Evolutionary conservation across 176 grass and related monocot genomes (phyloP).

Genomic region (Ensete ventricosum): DNA sequence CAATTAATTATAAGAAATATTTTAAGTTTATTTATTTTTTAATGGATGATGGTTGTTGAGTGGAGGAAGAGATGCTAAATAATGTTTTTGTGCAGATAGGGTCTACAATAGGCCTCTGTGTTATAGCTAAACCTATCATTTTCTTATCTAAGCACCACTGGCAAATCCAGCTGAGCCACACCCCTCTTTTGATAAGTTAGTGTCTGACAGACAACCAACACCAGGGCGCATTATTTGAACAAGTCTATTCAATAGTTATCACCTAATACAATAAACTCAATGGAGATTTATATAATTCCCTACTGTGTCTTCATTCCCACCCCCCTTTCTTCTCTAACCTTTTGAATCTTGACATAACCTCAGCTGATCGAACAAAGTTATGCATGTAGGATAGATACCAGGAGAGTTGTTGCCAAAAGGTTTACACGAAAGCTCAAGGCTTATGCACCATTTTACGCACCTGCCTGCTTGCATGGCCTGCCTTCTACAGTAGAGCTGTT

Average conservation of each 20-base stretch:
- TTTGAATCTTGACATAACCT: neutral
- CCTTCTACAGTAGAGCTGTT: no score
- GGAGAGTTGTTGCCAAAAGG: neutral
- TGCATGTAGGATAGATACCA: neutral
- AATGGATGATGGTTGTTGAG: neutral
- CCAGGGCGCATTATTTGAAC: neutral
- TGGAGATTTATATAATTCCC: neutral
- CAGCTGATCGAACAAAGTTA: neutral
- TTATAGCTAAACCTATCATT: neutral
- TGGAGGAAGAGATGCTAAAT: neutral
- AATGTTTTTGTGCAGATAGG: neutral
- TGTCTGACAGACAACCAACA: neutral
- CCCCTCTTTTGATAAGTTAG: no score
- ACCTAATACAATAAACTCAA: neutral
- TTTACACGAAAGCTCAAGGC: no score
- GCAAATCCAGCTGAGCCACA: neutral
- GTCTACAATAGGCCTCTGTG: neutral
- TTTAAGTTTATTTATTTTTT: neutral
- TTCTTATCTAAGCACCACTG: neutral
- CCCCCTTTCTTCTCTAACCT: neutral
- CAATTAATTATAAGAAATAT: neutral
- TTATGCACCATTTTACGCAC: no score
- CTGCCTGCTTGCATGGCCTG: no score
- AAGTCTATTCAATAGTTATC: neutral
- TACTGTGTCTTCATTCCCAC: no score